Conservation (phyloP, 345 rosid genomes). For the Eucalyptus tenuipes region DNA sequence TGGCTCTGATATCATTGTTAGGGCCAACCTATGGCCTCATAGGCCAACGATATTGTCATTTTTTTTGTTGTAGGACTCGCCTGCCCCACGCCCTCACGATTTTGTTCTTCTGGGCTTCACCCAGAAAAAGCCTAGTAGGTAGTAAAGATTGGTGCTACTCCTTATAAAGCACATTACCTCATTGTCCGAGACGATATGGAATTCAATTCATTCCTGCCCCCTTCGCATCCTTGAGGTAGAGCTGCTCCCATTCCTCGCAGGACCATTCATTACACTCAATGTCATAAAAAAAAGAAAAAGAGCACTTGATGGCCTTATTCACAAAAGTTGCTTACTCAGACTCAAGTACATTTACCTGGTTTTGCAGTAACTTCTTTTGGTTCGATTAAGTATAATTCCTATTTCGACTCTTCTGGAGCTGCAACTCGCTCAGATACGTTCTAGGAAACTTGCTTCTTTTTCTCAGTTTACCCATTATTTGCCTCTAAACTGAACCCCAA, state of each 20-base stretch:
- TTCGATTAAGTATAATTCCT: neutral
- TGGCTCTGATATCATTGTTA: no score
- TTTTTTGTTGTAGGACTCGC: no score
- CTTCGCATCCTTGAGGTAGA: no score
- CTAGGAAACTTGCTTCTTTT: neutral
- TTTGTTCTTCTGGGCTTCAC: no score
- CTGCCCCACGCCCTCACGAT: no score
- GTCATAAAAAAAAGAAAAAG: neutral
- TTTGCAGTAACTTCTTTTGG: neutral
- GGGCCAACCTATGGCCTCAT: no score
- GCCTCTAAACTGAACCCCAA: neutral
- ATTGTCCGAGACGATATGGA: fast-evolving
- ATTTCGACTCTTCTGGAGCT: neutral
- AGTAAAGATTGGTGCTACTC: no score
- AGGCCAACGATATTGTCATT: no score
- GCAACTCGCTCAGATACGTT: neutral
- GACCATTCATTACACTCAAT: neutral
- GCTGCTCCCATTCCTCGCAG: no score
- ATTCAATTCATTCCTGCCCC: no score
- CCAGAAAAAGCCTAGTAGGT: no score
- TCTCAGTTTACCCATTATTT: neutral
- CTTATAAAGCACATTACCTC: no score
- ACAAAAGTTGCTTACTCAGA: neutral
- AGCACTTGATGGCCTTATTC: neutral
- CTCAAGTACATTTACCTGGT: neutral